Evolutionary conservation across 2,329 filamentous ascomycete species (phyloP), one percentile per base, ranked within the genome.

Genomic region (Cladophialophora bantiana): DNA sequence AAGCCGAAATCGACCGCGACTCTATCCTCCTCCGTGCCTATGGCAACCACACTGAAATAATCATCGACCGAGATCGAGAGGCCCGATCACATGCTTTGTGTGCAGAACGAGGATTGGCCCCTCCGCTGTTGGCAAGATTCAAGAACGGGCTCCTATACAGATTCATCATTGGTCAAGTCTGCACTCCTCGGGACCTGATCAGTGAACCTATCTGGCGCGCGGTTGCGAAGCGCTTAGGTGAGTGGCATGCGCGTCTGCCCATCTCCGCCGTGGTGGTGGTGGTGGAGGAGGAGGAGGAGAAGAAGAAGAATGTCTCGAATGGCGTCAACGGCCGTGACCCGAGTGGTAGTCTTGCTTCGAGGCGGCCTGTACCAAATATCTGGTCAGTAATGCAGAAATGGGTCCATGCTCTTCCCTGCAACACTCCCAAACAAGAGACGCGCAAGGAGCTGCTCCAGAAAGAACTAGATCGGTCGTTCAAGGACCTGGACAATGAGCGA

Each of bases 331-430:
- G 68, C 26, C 66, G 63, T 54, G 48, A 36, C 20, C 20, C 42
- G 52, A 62, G 62, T 54, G 67, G 62, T n/a, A 68, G 68, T 42
- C 54, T 64, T 55, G 59, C 87, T 26, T 88, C 88, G 54, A 87
- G 87, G 68, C 92, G 90, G 75, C 89, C 89, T 4, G 84, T 87
- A n/a, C 92, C 93, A 18, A 97, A 96, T 77, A 82, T 96, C 64
- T 99, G 95, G 95, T 93, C 92, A 6, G 93, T 96, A 38, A 91
- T 97, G 86, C 93, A 96, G 78, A 96, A 94, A 80, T 99, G 95
- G 95, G 93, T 97, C 65, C 82, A 90, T 72, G 94, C 92, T 45
- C 83, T 99, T 69, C 94, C 95, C 12, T 88, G 84, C 60, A 83
- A 84, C 64, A 95, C 90, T 4, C 86, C 89, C 38, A 84, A 86